Evolutionary conservation across 208 protist genomes (phyloP), one percentile per base, ranked within the genome.

Genomic region (Endotrypanum monterogeii): DNA sequence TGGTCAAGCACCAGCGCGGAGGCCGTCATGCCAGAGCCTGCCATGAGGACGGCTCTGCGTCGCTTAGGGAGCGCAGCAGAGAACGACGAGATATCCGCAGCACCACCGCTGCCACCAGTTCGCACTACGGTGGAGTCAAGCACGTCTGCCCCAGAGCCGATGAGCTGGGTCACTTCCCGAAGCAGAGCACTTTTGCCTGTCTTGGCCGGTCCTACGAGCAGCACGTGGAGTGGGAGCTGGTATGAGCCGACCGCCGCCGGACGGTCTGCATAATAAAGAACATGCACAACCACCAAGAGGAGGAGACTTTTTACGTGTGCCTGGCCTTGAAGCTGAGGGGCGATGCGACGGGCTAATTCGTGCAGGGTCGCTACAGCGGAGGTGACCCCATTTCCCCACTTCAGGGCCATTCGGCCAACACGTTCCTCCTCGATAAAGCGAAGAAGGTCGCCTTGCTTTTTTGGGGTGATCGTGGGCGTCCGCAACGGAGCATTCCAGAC

Each of bases 111-210:
- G n/a, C 75, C 57, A 25, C 71, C 32, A 48, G 60, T 77, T 32
- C 80, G 86, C 11, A 89, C 81, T 30, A 89, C 81, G 50, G 88
- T 82, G 58, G 78, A 56, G n/a, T 73, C 78, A 14, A 89, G 66
- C 44, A 86, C 65, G 30, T 80, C 86, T 16, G 83, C 88, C 16
- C 74, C 74, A 2, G 73, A 2, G 11, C 73, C 86, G 83, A 80
- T 88, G 25, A 91, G 73, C 11, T 32, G 56, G 37, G 68, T 41
- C 62, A 85, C 79, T 11, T 58, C 84, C 6, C 63, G 73, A 68
- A 93, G 67, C 46, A 95, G 63, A 14, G 86, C 73, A 16, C 86
- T 92, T 76, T 90, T 89, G 37, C 90, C 90, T 5, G 83, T 83
- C 35, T 84, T 78, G 1, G 83, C 81, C 7, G 88, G 71, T 25